Percentiles rank a stretch among this genome's conserved stretches.
phyloP scores from a whole-genome alignment of 2,329 filamentous ascomycete species.

The Cladosporium phlei region DNA sequence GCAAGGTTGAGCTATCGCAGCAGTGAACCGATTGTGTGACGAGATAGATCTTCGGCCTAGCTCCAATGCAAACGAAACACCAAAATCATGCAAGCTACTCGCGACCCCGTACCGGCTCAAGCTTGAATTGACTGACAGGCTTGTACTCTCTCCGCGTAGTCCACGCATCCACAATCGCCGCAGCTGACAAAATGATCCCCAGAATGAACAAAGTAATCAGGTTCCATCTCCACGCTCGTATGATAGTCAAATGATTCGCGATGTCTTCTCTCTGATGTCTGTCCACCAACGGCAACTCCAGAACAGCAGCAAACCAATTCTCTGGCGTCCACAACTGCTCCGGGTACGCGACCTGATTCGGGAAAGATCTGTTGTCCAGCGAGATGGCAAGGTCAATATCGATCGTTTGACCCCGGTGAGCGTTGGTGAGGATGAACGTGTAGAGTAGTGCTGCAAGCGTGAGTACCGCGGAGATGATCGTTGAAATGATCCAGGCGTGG shows the following conservation, averaged over 20 bases:
- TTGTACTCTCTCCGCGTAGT: neutral
- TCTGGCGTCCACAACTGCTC: constrained; percentile 26
- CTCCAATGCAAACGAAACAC: no score
- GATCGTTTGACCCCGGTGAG: constrained; percentile 22
- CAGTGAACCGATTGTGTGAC: constrained; percentile 17
- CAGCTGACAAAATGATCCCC: constrained; percentile 16
- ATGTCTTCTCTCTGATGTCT: constrained; percentile 19
- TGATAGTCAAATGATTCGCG: constrained; percentile 18
- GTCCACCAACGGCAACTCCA: constrained; percentile 19
- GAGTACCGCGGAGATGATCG: constrained; percentile 21
- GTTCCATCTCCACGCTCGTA: constrained; percentile 30
- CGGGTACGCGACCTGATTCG: constrained; percentile 27
- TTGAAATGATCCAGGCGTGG: constrained; percentile 24
- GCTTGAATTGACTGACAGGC: neutral
- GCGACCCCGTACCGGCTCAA: constrained; percentile 1
- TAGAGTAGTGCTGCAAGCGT: constrained; percentile 25
- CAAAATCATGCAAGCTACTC: neutral
- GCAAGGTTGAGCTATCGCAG: constrained; percentile 38
- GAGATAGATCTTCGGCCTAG: no score
- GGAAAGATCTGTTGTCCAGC: constrained; percentile 24
- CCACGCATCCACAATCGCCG: constrained; percentile 19
- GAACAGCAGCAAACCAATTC: constrained; percentile 27
- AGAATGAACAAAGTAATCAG: constrained; percentile 27
- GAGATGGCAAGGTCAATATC: constrained; percentile 19
- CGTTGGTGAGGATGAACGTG: constrained; percentile 24